Evolutionary conservation across 441 rosid species (phyloP), one percentile per base, ranked within the genome.

Genomic region (Adansonia gregorii): DNA sequence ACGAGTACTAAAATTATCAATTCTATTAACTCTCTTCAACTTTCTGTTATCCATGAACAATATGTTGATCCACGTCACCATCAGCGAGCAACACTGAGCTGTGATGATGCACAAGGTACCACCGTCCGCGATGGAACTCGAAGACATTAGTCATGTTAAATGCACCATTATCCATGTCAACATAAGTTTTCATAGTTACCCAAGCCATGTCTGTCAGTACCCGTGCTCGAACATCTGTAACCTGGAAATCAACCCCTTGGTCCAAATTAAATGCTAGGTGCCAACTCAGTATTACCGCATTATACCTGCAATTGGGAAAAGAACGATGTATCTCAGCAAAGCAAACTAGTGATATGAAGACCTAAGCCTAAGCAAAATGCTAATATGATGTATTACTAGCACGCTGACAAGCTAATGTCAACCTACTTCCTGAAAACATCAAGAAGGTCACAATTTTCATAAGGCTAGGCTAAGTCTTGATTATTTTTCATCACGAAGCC

Each of bases 41-140:
- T 35, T 70, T 72, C 64, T 60, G 79, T 84, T 80, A 88, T 52
- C 85, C 87, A 80, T 89, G 88, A 83, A 83, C 85, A 85, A 87
- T 51, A 75, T 83, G 91, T 59, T 84, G 90, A 54, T 77, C 87
- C 67, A 80, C 75, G 52, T 82, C 91, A 67, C 85, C 93, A 54
- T 86, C 91, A 6, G 78, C 71, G 0, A 84, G 74, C 88, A 89
- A 86, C 69, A 90, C 78, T 0, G 98, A 94, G 90, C 90, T 83
- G 89, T 96, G 99, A 83, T 96, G 98, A 76, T 96, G 99, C 75
- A 93, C 99, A 91, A 96, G 78, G 84, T 88, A 87, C 99, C 99
- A 96, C 80, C 86, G 86, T 1, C 92, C 96, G 24, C 83, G 89
- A 69, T 92, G 97, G 80, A 89, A 84, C 92, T 96, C 99, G 15